Evolutionary conservation across 1,284 basidiomycete genomes (phyloP), one percentile per base, ranked within the genome.

Genomic region (Vanrija sp.): DNA sequence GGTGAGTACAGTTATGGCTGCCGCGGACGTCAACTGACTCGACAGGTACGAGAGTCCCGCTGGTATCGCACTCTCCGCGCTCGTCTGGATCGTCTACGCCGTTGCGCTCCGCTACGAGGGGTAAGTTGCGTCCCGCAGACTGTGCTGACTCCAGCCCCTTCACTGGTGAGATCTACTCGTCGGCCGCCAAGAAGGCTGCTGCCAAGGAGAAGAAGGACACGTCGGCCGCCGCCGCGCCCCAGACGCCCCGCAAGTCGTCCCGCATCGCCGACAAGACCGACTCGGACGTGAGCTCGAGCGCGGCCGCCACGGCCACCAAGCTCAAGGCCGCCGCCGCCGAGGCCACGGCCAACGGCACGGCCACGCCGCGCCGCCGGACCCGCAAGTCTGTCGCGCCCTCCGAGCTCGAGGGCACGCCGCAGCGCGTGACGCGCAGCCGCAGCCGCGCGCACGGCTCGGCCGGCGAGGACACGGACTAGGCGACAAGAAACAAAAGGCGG

Each of bases 31-130:
- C 18, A 8, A 3, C 20, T 47, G 38, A 45, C 31, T 36, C 43
- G n/a, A 23, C 47, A 89, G 87, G 87, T 88, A 85, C 70, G 87
- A 89, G 69, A 82, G 85, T 23, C 89, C 89, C 9, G 86, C 84
- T 3, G 90, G 92, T 1, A 69, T 94, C 15, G 56, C 89, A 55
- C 79, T 95, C 62, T 84, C 88, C 4, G 61, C 81, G 31, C 85
- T 89, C 67, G 88, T 96, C 39, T 87, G 87, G 75, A 71, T 89
- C 48, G 85, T 89, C 46, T 97, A 96, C 72, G 59, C 83, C 47
- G 81, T 94, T 57, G 94, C 93, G 3, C 81, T 95, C 49, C 80
- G 80, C 20, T 95, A 82, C 70, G 93, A 96, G 78, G 91, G 90
- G 88, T 93, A 67, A 50, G 84, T 42, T 19, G 9, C 6, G 8